Evolutionary conservation across 208 protist genomes (phyloP), one percentile per base, ranked within the genome.

Genomic region (Leishmania turanica): DNA sequence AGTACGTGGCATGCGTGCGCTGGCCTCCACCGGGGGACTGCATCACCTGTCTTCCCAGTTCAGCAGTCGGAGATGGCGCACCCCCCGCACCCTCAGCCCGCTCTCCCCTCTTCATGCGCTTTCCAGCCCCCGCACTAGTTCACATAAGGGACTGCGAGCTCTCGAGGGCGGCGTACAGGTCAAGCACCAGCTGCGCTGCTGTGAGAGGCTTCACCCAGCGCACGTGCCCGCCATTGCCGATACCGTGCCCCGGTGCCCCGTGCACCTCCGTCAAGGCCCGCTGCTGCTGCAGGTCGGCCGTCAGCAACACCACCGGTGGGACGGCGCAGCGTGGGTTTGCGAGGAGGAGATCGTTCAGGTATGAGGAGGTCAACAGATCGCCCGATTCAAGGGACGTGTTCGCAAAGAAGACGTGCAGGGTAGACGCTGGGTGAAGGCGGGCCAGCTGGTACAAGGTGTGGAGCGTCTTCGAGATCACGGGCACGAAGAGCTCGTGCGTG

Each of bases 401-500:
- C 19, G 92, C 89, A 68, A 93, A 93, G 21, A 97, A 77, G 34
- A 87, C 86, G 81, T 92, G 94, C 58, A 94, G 89, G 49, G 95
- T 88, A 0, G 94, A 97, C 79, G 84, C 64, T 17, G 69, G 81
- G 77, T 96, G 82, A 21, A 89, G 82, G 51, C 88, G 86, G 11
- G 91, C 86, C 37, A 97, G 90, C 77, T 94, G 91, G 83, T 87
- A 96, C 31, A 89, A 84, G 11, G 87, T 83, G 85, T 96, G 91
- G 0, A 88, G 71, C n/a, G 83, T 64, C 66, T 87, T 87, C 5
- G 89, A 86, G 13, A 87, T 92, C 76, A 91, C 90, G 2, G 94
- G 88, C 53, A 97, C 86, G 70, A 96, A 95, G 9, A 96, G 72
- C 79, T 97, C 94, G 34, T 95, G 91, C 37, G 93, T 86, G 76